Conservation (phyloP, 1,284 basidiomycete genomes). For the Melampsora americana region DNA sequence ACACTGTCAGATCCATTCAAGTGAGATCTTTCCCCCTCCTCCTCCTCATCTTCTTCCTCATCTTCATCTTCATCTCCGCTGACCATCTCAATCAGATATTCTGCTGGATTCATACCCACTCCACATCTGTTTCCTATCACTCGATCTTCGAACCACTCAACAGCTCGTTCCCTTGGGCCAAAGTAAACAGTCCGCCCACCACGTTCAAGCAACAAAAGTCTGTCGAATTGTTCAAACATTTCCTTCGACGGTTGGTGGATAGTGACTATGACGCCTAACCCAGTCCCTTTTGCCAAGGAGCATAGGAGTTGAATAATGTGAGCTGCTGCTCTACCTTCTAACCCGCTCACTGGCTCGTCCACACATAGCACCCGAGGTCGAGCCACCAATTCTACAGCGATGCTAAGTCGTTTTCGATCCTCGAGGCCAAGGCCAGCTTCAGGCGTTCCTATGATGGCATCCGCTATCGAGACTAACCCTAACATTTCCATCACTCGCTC, state of each 20-base stretch:
- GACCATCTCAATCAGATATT: slow-evolving; percentile 38
- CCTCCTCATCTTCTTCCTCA: not conserved
- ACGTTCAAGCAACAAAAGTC: slow-evolving; percentile 23
- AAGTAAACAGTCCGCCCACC: slow-evolving; percentile 34
- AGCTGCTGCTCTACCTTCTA: slow-evolving; percentile 47
- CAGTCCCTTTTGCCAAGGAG: slow-evolving; percentile 45
- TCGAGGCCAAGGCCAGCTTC: slow-evolving; percentile 33
- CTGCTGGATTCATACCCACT: slow-evolving; percentile 28
- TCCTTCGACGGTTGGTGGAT: slow-evolving; percentile 51
- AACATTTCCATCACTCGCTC: slow-evolving; percentile 35
- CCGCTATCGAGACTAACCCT: slow-evolving; percentile 19
- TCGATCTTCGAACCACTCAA: slow-evolving; percentile 31
- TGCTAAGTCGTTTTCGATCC: slow-evolving; percentile 38
- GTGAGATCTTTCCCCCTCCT: not conserved
- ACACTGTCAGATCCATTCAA: no score
- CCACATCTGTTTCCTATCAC: slow-evolving; percentile 3
- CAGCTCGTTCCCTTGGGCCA: slow-evolving; percentile 28
- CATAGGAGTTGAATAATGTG: slow-evolving; percentile 48
- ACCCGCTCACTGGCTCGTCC: slow-evolving; percentile 51
- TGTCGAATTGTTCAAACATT: slow-evolving; percentile 46
- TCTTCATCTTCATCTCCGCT: not conserved
- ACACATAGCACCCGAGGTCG: slow-evolving; percentile 49
- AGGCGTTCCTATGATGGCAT: slow-evolving; percentile 39
- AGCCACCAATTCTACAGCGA: slow-evolving; percentile 47
- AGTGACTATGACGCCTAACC: slow-evolving; percentile 49